phyloP scores from a whole-genome alignment of 495 filamentous ascomycete genomes.

The Aspergillus affinis region DNA sequence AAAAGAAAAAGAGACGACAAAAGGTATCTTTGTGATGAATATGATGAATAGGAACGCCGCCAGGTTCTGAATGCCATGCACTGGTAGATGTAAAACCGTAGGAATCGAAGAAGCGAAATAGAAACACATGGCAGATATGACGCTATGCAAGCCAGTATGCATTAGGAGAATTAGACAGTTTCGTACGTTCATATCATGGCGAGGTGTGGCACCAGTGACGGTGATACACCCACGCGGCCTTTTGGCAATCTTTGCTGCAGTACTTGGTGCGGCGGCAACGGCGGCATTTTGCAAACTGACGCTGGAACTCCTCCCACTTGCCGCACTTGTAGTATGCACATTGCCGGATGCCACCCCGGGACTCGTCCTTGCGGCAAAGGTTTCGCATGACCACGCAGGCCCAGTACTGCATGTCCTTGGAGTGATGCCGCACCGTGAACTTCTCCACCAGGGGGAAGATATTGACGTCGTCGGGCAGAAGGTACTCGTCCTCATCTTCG shows the following conservation, averaged over 20 bases:
- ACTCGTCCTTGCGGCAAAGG: slow-evolving; percentile 96
- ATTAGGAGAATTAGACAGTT: slow-evolving; percentile 38
- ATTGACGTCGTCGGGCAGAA: slow-evolving; percentile 91
- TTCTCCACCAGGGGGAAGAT: slow-evolving; percentile 98
- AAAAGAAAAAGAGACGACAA: slow-evolving; percentile 33
- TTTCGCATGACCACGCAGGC: slow-evolving; percentile 98
- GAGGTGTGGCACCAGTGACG: slow-evolving; percentile 93
- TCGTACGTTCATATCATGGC: slow-evolving; percentile 45
- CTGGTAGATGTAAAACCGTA: slow-evolving; percentile 33
- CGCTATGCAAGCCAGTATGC: slow-evolving; percentile 51
- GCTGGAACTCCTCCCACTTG: slow-evolving; percentile 93
- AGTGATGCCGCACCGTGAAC: slow-evolving; percentile 92
- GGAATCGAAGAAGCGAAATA: slow-evolving; percentile 24
- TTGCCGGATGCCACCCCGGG: slow-evolving; percentile 87
- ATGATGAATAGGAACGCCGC: slow-evolving; percentile 44
- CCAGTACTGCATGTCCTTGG: slow-evolving; percentile 98
- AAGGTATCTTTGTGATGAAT: slow-evolving; percentile 46
- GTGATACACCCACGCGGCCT: slow-evolving; percentile 97
- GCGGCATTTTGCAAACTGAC: slow-evolving; percentile 97
- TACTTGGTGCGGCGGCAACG: slow-evolving; percentile 97
- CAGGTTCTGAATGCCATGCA: slow-evolving; percentile 48
- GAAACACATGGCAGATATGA: slow-evolving; percentile 31
- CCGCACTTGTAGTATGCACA: slow-evolving; percentile 98
- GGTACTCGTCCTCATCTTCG: slow-evolving; percentile 83
- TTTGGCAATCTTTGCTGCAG: slow-evolving; percentile 99